These are phyloP conservation scores for Phytophthora megakarya DNA, from an alignment of 352 stramenopile genomes.

Conservation along the genomic window DNA sequence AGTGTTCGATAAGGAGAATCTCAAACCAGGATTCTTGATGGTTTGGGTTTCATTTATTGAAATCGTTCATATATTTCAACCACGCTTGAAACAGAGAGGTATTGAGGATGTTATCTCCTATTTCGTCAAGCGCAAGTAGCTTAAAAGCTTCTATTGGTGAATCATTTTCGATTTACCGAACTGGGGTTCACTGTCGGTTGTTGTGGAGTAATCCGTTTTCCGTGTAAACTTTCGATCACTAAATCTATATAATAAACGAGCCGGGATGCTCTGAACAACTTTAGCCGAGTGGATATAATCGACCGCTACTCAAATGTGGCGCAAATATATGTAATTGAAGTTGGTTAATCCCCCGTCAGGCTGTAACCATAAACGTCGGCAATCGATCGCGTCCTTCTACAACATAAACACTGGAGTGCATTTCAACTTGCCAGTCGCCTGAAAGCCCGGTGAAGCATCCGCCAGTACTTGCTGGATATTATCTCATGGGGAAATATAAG, in stretches of 20 bases:
- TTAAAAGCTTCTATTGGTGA: background rate
- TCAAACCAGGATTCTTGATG: too few relatives aligned
- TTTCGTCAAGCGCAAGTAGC: constrained; percentile 6
- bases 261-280: too few relatives aligned
- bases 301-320: too few relatives aligned
- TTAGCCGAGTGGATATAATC: too few relatives aligned
- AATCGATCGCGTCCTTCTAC: constrained; percentile 91
- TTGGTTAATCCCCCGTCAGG: constrained; percentile 64
- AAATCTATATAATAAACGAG: too few relatives aligned
- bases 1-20: too few relatives aligned
- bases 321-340: too few relatives aligned
- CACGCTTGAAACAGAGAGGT: constrained; percentile 6
- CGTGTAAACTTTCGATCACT: too few relatives aligned
- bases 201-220: too few relatives aligned
- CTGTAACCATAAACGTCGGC: constrained; percentile 50
- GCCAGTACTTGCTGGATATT: constrained; percentile 75
- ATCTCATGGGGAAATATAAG: constrained; percentile 67
- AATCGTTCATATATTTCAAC: constrained; percentile 23
- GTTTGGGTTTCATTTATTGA: constrained; percentile 17
- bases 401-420: constrained; percentile 84
- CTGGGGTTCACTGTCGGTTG: too few relatives aligned
- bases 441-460: constrained; percentile 73
- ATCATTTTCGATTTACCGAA: too few relatives aligned
- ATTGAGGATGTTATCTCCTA: constrained; percentile 1
- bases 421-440: constrained; percentile 61